Percentiles rank a stretch among this genome's conserved stretches.
phyloP scores from a whole-genome alignment of 768 basidiomycete species.

The Clitopilus passeckerianus region DNA sequence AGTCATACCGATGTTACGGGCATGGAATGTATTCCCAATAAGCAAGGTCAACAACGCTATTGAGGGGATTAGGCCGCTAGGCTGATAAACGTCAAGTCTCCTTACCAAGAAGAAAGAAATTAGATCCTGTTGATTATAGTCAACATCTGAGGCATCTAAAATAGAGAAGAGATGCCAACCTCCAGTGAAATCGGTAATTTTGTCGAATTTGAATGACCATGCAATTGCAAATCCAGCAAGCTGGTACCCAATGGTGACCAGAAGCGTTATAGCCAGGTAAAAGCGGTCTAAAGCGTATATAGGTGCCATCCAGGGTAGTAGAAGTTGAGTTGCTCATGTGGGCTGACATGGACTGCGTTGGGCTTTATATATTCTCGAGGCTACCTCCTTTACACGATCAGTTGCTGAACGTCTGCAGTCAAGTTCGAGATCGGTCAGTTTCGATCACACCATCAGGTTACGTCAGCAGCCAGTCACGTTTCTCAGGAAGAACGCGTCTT shows the following conservation, averaged over 20 bases:
- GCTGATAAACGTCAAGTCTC: not conserved
- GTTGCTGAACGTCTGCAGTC: not conserved
- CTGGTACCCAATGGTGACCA: slow-evolving; percentile 57
- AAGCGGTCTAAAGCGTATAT: slow-evolving; percentile 44
- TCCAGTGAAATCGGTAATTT: slow-evolving; percentile 68
- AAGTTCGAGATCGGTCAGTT: not conserved
- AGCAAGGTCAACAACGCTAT: slow-evolving; percentile 58
- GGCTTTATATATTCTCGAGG: not conserved
- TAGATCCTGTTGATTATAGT: slow-evolving; percentile 37
- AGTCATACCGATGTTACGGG: slow-evolving; percentile 43
- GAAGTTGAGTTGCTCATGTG: not conserved
- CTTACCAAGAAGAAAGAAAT: slow-evolving; percentile 60
- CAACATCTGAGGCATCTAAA: not conserved
- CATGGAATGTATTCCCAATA: slow-evolving; percentile 54
- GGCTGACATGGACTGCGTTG: not conserved
- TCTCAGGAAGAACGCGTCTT: not conserved
- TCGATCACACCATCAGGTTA: not conserved
- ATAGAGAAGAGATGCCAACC: slow-evolving; percentile 26
- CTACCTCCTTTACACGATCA: not conserved
- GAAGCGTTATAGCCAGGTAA: slow-evolving; percentile 43
- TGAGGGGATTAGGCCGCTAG: not conserved
- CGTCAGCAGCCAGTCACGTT: not conserved
- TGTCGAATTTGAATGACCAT: slow-evolving; percentile 68
- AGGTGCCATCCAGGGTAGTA: slow-evolving; percentile 22
- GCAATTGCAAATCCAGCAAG: slow-evolving; percentile 59